Evolutionary conservation across 352 stramenopile species (phyloP).

Genomic region (Phytophthora cactorum): DNA sequence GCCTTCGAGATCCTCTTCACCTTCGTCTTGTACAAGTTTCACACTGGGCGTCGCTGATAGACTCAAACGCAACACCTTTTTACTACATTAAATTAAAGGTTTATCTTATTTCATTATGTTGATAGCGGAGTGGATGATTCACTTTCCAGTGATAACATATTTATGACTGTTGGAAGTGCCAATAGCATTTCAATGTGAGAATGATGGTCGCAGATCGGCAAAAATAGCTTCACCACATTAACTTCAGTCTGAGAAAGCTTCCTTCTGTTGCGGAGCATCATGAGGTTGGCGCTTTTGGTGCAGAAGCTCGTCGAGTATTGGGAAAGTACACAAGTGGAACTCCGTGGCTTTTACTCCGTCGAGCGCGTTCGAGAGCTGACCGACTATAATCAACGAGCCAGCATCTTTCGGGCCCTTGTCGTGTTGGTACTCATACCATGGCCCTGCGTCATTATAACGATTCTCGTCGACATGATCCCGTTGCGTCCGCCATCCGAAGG

Average conservation of each 20-base stretch:
- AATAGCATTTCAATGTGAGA: too few species aligned
- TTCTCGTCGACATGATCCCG: not conserved
- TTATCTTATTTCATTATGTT: not conserved
- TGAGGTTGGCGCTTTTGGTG: not conserved
- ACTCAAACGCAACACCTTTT: not conserved
- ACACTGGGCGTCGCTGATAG: conserved; percentile 19
- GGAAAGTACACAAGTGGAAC: conserved; percentile 21
- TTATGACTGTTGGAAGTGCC: too few species aligned
- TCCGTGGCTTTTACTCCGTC: conserved; percentile 28
- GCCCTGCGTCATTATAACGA: not conserved
- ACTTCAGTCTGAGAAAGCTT: not conserved
- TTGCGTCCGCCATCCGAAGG: not conserved
- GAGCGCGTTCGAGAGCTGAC: conserved; percentile 12
- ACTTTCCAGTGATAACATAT: too few species aligned
- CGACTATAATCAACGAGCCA: not conserved
- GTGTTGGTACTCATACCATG: conserved; percentile 10
- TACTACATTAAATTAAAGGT: too few species aligned
- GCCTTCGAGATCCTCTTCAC: conserved; percentile 57
- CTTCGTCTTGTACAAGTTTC: conserved; percentile 38
- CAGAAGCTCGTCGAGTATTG: conserved; percentile 7
- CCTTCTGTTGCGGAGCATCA: not conserved
- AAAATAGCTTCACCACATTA: too few species aligned
- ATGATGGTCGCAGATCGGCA: too few species aligned
- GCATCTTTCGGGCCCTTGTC: conserved; percentile 1
- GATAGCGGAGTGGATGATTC: too few species aligned